Conservation (phyloP, 306 rosid species). For the Canavalia gladiata region DNA sequence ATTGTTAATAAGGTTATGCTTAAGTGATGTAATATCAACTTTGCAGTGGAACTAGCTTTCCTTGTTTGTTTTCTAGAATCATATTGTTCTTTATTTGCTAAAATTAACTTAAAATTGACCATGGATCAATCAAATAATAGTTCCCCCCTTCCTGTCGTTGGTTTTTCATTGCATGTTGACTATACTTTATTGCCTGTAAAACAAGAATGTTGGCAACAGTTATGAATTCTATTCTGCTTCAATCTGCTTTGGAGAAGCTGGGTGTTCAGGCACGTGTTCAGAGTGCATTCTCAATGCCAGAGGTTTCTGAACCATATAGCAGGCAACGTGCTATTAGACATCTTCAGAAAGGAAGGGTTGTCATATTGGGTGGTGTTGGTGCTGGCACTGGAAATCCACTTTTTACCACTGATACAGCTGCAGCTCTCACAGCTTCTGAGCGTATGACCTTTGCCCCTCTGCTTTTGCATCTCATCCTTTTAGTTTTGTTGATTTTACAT, state of each 20-base stretch:
- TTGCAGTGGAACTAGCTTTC: not conserved
- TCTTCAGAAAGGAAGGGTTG: constrained; percentile 24
- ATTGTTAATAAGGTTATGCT: constrained; percentile 1
- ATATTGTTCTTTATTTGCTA: not conserved
- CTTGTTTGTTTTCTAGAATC: not conserved
- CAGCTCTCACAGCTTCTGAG: constrained; percentile 17
- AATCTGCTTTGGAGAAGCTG: constrained; percentile 28
- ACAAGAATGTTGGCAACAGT: constrained; percentile 22
- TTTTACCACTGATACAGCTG: constrained; percentile 14
- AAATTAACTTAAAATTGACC: not conserved
- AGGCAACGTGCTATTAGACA: constrained; percentile 13
- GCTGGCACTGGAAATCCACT: constrained; percentile 21
- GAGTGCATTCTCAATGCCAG: constrained; percentile 3
- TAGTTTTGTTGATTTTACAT: not conserved
- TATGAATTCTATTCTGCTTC: constrained; percentile 24
- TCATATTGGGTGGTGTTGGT: constrained; percentile 27
- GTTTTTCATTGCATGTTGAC: not conserved
- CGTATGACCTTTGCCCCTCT: not conserved
- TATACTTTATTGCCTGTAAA: not conserved
- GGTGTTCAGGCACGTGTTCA: constrained; percentile 16
- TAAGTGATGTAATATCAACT: not conserved
- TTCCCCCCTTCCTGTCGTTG: not conserved
- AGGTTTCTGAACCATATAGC: constrained; percentile 23
- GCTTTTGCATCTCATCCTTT: not conserved
- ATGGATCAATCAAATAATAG: not conserved